A percentile compares a stretch with the other conserved stretches of the same genome.
phyloP scores from a whole-genome alignment of 2,329 filamentous ascomycete genomes.

The Aspergillus thermomutatus region DNA sequence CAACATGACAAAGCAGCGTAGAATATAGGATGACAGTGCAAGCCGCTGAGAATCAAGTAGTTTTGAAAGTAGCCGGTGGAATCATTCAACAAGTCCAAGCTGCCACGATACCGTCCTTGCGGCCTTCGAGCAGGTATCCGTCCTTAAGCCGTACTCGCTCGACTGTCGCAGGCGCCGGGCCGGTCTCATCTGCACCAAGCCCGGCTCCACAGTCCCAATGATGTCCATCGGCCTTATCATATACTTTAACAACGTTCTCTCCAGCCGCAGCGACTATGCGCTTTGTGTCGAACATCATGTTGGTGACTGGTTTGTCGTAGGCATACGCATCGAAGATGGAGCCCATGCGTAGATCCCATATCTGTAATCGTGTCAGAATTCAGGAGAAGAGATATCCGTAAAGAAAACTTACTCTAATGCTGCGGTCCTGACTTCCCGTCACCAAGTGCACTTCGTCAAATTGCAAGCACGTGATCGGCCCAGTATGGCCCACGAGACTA shows the following conservation, averaged over 20 bases:
- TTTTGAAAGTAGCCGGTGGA: not conserved
- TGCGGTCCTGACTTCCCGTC: slow-evolving; percentile 87
- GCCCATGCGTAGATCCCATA: slow-evolving; percentile 96
- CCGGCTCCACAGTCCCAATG: slow-evolving; percentile 97
- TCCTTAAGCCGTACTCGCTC: slow-evolving; percentile 89
- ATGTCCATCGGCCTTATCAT: slow-evolving; percentile 91
- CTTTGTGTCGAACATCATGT: slow-evolving; percentile 94
- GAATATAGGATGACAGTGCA: not conserved
- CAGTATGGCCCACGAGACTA: slow-evolving; percentile 92
- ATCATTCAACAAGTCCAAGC: slow-evolving; percentile 72
- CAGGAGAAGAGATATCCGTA: not conserved
- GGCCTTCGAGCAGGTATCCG: slow-evolving; percentile 88
- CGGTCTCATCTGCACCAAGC: slow-evolving; percentile 62
- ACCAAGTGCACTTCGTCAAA: slow-evolving; percentile 96
- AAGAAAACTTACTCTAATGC: slow-evolving; percentile 71
- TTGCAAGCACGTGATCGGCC: slow-evolving; percentile 87
- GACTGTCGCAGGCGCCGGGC: slow-evolving; percentile 64
- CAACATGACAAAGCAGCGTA: not conserved
- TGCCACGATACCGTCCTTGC: slow-evolving; percentile 81
- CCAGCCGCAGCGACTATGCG: slow-evolving; percentile 87
- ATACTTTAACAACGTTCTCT: slow-evolving; percentile 93
- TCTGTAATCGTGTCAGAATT: slow-evolving; percentile 53
- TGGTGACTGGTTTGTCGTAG: slow-evolving; percentile 86
- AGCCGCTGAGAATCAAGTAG: not conserved
- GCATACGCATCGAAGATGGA: slow-evolving; percentile 95